Evolutionary conservation across 2,329 filamentous ascomycete species (phyloP), one percentile per base, ranked within the genome.

Genomic region (Trichoderma sp.): DNA sequence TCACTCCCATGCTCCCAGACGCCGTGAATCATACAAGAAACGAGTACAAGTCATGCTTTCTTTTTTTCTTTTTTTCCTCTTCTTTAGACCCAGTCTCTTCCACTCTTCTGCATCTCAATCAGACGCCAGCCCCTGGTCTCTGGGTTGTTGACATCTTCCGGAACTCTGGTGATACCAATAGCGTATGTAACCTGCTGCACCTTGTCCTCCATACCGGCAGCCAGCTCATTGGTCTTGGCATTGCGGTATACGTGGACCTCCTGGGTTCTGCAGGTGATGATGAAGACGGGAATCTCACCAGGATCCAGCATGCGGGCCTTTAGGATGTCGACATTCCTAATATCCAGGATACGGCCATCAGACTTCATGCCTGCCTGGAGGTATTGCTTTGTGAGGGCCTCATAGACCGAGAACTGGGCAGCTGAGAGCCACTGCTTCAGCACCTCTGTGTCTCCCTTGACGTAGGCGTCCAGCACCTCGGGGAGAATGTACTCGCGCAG

Each of bases 91-190:
- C 89, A 98, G 86, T 99, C 97, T 81, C 97, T 91, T 74, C 94
- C 96, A 84, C 95, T 97, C 92, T 99, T 99, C 85, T 99, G 97
- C 88, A 99, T 91, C 87, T 99, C 97, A 82, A 99, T 98, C 84
- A 99, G 88, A 81, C 96, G 93, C 97, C 97, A 99, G 38, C 97
- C 97, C 82, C 95, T 91, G 12, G 97, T 99, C 87, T 99, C 97
- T 2, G 95, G 94, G 84, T 99, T 98, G 88, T 93, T 96, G 79
- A 98, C 96, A 80, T 99, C 97, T 83, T 99, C 97, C 2, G 97
- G 93, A 76, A 97, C 92, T 78, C 97, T 90, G 4, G 97, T 99
- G 76, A 99, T 93, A 80, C 97, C 97, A 80, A 99, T 98, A 78
- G 96, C 97, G 82, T 99, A 99, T 2, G 97, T 98, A 79, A 99